Evolutionary conservation across 2,329 filamentous ascomycete genomes (phyloP), one percentile per base, ranked within the genome.

Genomic region (Apiospora koreana): DNA sequence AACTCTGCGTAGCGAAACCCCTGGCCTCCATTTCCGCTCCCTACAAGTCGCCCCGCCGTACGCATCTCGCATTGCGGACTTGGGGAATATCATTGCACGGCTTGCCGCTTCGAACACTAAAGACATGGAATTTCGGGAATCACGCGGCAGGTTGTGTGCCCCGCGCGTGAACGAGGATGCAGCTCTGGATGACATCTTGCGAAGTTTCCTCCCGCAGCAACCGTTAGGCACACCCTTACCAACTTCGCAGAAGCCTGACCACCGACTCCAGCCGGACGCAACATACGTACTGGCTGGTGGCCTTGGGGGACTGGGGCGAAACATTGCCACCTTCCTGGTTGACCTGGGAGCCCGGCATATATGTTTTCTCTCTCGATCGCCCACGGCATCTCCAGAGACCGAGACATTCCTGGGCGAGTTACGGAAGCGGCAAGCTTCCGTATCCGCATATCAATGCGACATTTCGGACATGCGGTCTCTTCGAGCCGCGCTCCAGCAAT

Each of bases 211-310:
- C n/a, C 62, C 62, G n/a, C 62, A 25, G 62, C 62, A 65, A 18
- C 38, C 62, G 9, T 38, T 43, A 16, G 62, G 38, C n/a, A 42
- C 35, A 18, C n/a, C 62, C 18, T 4, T 65, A 28, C 41, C 41
- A 1, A 10, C 62, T 21, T 25, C 62, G 2, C 35, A 65, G 9
- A 18, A 7, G n/a, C 62, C 62, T 16, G 38, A 28, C n/a, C 35
- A 43, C 38, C 62, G 62, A 25, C 62, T 71, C 18, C n/a, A 31
- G 10, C 31, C 67, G 1, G 45, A 71, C 31, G 58, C 28, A 3
- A 45, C 28, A 14, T 71, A 71, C 46, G 21, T 71, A 1, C 50
- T 71, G 7, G 69, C 62, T 7, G 69, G 69, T 46, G 69, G 69
- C 3, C 67, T 71, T 28, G 69, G 69, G n/a, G 69, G 69, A 12